A percentile compares a stretch with the other conserved stretches of the same genome.
Evolutionary conservation across 202 grass and related monocot genomes (phyloP).

Genomic region (Schoenoplectus tabernaemontani): DNA sequence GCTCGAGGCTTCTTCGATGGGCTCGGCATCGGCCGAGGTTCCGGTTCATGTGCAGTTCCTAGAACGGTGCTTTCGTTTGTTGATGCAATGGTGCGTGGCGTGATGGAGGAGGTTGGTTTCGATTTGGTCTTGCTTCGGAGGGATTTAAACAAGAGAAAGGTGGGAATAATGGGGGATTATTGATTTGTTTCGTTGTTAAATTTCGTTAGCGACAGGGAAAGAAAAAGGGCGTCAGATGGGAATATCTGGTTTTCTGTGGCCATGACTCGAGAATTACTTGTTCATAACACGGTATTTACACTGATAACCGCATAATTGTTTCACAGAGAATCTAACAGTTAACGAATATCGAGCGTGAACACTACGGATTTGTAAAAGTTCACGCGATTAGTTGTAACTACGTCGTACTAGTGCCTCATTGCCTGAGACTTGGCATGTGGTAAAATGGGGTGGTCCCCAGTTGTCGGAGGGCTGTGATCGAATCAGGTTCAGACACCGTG

Average conservation of each 20-base stretch:
- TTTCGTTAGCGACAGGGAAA: not conserved
- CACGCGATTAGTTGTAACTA: not conserved
- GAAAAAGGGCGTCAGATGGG: not conserved
- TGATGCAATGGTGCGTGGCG: no score
- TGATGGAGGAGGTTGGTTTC: not conserved
- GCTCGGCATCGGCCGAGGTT: constrained; percentile 42
- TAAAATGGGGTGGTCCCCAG: not conserved
- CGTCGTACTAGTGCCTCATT: not conserved
- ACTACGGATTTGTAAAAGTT: not conserved
- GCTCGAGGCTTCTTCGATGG: constrained; percentile 42
- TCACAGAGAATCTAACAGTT: not conserved
- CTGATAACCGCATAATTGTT: not conserved
- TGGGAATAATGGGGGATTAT: not conserved
- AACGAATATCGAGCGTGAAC: no score
- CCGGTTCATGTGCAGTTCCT: constrained; percentile 39
- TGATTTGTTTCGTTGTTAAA: not conserved
- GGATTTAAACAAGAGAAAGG: not conserved
- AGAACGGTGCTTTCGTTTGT: no score
- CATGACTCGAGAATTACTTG: not conserved
- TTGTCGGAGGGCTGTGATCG: no score
- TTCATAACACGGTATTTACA: no score
- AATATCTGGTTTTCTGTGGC: not conserved
- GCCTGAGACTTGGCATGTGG: not conserved
- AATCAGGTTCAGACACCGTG: no score
- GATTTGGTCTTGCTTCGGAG: not conserved